Conservation (phyloP, 768 basidiomycete genomes). For the Crucibulum laeve region DNA sequence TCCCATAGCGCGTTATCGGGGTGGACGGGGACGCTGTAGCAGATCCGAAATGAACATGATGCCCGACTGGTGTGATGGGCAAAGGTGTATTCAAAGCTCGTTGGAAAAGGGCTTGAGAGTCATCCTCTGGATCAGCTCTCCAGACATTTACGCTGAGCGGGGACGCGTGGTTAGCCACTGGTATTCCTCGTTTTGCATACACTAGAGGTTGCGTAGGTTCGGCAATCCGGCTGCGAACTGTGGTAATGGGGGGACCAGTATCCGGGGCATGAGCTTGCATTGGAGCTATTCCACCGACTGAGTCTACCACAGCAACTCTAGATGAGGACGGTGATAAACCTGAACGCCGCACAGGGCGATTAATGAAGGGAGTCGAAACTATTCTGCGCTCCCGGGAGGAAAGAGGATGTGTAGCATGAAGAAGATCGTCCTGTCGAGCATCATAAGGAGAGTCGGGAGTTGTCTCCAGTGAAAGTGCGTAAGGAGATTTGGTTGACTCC, state of each 20-base stretch:
- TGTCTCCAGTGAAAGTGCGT: slow-evolving; percentile 5
- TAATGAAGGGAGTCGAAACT: slow-evolving; percentile 18
- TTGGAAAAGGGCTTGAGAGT: slow-evolving; percentile 21
- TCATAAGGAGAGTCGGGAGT: slow-evolving; percentile 7
- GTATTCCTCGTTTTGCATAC: neutral
- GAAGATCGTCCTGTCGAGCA: neutral
- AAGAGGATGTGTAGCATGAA: slow-evolving; percentile 10
- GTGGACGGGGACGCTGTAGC: slow-evolving; percentile 1
- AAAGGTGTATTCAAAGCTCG: slow-evolving; percentile 31
- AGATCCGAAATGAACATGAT: slow-evolving; percentile 14
- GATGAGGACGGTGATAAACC: slow-evolving; percentile 7
- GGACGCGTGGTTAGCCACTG: slow-evolving; percentile 12
- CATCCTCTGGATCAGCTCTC: slow-evolving; percentile 7
- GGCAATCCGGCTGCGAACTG: slow-evolving; percentile 24
- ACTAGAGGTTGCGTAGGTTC: slow-evolving; percentile 16
- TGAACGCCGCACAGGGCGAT: slow-evolving; percentile 11
- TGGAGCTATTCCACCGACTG: slow-evolving; percentile 4
- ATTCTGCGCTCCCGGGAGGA: slow-evolving; percentile 22
- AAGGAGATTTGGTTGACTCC: slow-evolving; percentile 4
- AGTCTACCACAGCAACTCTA: neutral
- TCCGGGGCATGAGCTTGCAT: slow-evolving; percentile 5
- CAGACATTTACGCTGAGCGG: slow-evolving; percentile 23
- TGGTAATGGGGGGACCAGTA: slow-evolving; percentile 22
- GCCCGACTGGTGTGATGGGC: slow-evolving; percentile 31
- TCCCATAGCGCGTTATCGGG: slow-evolving; percentile 1